Evolutionary conservation across 2,329 filamentous ascomycete genomes (phyloP).

Genomic region (Fusarium dlaminii): DNA sequence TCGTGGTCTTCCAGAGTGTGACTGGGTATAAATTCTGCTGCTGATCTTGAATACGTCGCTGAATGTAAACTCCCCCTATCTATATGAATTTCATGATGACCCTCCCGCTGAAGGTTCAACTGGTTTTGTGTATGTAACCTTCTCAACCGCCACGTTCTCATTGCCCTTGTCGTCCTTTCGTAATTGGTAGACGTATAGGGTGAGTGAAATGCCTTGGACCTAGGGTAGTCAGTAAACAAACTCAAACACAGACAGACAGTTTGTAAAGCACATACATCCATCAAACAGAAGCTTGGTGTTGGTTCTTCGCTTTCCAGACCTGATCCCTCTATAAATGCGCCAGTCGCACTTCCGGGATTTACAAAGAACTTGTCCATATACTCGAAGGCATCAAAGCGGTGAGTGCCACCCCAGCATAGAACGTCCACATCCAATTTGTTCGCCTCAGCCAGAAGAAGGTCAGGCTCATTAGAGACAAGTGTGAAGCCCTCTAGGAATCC

Average conservation of each 20-base stretch:
- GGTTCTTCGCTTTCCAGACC: conserved; percentile 73
- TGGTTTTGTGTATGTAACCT: conserved; percentile 86
- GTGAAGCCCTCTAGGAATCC: conserved; percentile 76
- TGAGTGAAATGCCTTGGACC: conserved; percentile 96
- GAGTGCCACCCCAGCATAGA: conserved; percentile 74
- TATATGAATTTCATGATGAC: conserved; percentile 50
- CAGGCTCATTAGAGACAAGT: conserved; percentile 72
- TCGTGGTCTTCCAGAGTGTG: conserved; percentile 22
- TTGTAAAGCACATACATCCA: conserved; percentile 80
- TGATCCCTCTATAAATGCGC: conserved; percentile 69
- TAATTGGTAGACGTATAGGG: conserved; percentile 92
- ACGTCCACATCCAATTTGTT: conserved; percentile 76
- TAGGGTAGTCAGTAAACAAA: conserved; percentile 51
- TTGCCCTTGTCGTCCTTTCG: conserved; percentile 79
- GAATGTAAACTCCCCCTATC: conserved; percentile 20
- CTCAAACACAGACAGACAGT: neutral
- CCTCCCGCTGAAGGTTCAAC: conserved; percentile 64
- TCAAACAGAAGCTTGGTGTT: conserved; percentile 91
- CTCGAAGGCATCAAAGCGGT: conserved; percentile 76
- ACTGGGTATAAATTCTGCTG: conserved; percentile 43
- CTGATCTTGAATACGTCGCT: conserved; percentile 36
- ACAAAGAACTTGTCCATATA: conserved; percentile 81
- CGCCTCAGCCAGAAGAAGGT: conserved; percentile 73
- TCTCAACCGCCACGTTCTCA: conserved; percentile 84
- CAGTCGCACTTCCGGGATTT: conserved; percentile 73